Evolutionary conservation across 2,329 filamentous ascomycete genomes (phyloP).

Genomic region (Verticillium longisporum): DNA sequence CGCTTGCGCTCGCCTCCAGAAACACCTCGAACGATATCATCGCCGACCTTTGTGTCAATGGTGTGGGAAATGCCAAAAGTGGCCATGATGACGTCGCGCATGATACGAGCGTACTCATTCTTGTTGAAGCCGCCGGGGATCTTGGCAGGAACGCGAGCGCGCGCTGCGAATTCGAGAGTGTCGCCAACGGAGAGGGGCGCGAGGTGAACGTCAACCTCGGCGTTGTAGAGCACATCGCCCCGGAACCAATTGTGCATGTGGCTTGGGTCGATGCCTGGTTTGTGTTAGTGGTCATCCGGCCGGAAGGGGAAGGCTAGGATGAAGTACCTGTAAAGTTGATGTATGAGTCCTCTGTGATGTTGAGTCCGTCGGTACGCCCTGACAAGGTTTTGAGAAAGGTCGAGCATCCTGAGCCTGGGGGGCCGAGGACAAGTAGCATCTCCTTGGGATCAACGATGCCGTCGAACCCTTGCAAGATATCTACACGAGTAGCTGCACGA

Average conservation of each 20-base stretch:
- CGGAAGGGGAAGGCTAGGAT: neutral
- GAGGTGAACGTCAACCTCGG: slow-evolving; percentile 59
- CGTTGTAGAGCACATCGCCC: slow-evolving; percentile 63
- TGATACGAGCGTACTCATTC: slow-evolving; percentile 34
- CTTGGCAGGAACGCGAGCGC: slow-evolving; percentile 39
- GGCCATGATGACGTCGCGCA: slow-evolving; percentile 47
- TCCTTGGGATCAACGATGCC: slow-evolving; percentile 34
- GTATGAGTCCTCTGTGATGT: slow-evolving; percentile 15
- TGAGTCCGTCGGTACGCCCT: slow-evolving; percentile 14
- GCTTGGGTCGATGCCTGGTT: slow-evolving; percentile 7
- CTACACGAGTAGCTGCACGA: slow-evolving; percentile 8
- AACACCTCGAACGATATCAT: slow-evolving; percentile 12
- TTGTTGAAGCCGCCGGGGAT: slow-evolving; percentile 38
- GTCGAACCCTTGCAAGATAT: slow-evolving; percentile 20
- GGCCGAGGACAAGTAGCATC: slow-evolving; percentile 53
- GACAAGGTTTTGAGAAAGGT: slow-evolving; percentile 56
- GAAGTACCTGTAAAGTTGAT: slow-evolving; percentile 10
- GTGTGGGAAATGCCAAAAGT: slow-evolving; percentile 24
- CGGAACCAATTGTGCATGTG: slow-evolving; percentile 19
- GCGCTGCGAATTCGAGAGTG: slow-evolving; percentile 53
- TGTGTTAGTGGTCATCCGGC: neutral
- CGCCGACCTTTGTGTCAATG: slow-evolving; percentile 12
- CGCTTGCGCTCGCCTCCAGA: slow-evolving; percentile 29
- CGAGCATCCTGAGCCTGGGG: slow-evolving; percentile 52
- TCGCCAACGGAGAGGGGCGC: slow-evolving; percentile 52